phyloP scores from a whole-genome alignment of 164 flowering plant genomes.

The Nelumbo lutea region DNA sequence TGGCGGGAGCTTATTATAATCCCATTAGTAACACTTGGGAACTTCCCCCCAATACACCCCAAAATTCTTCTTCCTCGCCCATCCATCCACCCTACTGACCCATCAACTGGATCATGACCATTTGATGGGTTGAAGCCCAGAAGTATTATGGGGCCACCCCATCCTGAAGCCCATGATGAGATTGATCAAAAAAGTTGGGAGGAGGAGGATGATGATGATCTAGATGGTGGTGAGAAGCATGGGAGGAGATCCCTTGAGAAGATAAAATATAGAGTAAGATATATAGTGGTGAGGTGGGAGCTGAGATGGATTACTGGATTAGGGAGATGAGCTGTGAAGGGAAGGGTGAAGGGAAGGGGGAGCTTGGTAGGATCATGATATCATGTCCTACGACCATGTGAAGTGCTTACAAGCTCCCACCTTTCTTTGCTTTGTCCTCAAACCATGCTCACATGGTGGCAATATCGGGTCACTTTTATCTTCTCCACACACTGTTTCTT shows the following conservation, averaged over 20 bases:
- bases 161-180: too few species aligned
- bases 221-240: background rate
- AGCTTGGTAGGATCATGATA: slow-evolving; percentile 16
- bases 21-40: background rate
- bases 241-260: background rate
- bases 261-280: background rate
- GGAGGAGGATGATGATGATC: background rate
- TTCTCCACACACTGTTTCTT: slow-evolving; percentile 5
- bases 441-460: slow-evolving; percentile 43
- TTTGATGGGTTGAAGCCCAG: too few species aligned
- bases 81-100: background rate
- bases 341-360: slow-evolving; percentile 15
- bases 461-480: slow-evolving; percentile 2
- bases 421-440: slow-evolving; percentile 42
- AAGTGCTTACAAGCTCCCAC: slow-evolving; percentile 36
- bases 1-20: background rate
- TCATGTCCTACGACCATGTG: slow-evolving; percentile 31
- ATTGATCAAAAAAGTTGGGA: too few species aligned
- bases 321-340: slow-evolving; percentile 16
- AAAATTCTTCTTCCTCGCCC: background rate
- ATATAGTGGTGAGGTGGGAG: background rate
- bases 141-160: too few species aligned
- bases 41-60: background rate
- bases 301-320: background rate
- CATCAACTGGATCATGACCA: too few species aligned